Evolutionary conservation across 192 early-diverging fungal genomes (phyloP).

Genomic region (Jimgerdemannia flammicorona): DNA sequence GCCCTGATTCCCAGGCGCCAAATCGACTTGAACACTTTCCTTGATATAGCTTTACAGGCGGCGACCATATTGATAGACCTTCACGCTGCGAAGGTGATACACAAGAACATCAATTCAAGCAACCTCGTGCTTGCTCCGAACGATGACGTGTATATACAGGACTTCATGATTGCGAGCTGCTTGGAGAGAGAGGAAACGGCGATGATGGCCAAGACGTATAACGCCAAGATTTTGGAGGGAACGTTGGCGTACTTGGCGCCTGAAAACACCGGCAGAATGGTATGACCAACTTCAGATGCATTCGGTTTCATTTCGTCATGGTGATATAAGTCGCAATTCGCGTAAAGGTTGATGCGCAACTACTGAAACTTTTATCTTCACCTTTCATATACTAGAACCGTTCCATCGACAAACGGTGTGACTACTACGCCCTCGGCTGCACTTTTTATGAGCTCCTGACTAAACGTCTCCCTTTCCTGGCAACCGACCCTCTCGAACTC

Average conservation of each 20-base stretch:
- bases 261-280: slow-evolving; percentile 16
- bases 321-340: too few species aligned
- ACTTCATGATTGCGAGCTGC: slow-evolving; percentile 12
- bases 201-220: background rate
- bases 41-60: slow-evolving; percentile 12
- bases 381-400: slow-evolving; percentile 19
- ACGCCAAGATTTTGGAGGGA: slow-evolving; percentile 8
- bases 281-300: background rate
- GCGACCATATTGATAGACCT: slow-evolving; percentile 1
- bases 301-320: background rate
- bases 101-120: slow-evolving; percentile 10
- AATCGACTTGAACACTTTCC: slow-evolving; percentile 1
- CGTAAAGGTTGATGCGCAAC: too few species aligned
- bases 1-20: background rate
- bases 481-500: slow-evolving; percentile 21
- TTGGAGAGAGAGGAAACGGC: slow-evolving; percentile 11
- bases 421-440: slow-evolving; percentile 30
- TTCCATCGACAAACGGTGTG: slow-evolving; percentile 26
- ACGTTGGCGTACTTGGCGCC: slow-evolving; percentile 11
- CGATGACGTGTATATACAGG: background rate
- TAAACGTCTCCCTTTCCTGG: slow-evolving; percentile 14
- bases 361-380: too few species aligned
- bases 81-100: slow-evolving; percentile 8
- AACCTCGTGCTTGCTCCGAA: background rate
- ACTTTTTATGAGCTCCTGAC: slow-evolving; percentile 30